Evolutionary conservation across 2,329 filamentous ascomycete species (phyloP).

Genomic region (Paecilomyces niveus): DNA sequence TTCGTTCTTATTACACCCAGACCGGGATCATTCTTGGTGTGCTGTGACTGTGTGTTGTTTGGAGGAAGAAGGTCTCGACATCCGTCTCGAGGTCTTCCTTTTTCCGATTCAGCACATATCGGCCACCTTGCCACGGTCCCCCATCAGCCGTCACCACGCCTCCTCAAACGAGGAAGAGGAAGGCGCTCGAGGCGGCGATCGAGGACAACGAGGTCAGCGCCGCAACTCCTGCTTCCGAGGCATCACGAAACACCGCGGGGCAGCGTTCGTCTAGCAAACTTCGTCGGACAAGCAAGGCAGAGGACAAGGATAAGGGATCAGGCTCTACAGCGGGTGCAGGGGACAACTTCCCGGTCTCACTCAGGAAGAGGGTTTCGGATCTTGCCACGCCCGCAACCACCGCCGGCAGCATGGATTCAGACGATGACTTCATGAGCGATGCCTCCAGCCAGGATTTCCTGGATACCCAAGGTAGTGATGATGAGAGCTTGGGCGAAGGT

Average conservation of each 20-base stretch:
- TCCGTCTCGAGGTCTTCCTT: slow-evolving; percentile 13
- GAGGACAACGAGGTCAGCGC: slow-evolving; percentile 20
- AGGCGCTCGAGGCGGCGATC: slow-evolving; percentile 43
- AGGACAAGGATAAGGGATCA: slow-evolving; percentile 6
- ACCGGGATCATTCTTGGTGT: slow-evolving; percentile 6
- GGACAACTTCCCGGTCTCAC: slow-evolving; percentile 7
- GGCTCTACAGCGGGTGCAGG: slow-evolving; percentile 7
- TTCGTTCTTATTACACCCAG: background rate
- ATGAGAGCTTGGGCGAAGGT: slow-evolving; percentile 46
- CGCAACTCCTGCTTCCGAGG: slow-evolving; percentile 18
- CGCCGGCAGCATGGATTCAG: slow-evolving; percentile 73
- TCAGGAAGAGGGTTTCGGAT: slow-evolving; percentile 22
- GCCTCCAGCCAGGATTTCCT: slow-evolving; percentile 69
- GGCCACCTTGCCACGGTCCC: slow-evolving; percentile 7
- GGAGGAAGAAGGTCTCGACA: slow-evolving; percentile 17
- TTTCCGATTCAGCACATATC: slow-evolving; percentile 15
- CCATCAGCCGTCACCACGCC: slow-evolving; percentile 41
- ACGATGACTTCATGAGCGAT: slow-evolving; percentile 86
- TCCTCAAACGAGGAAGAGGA: slow-evolving; percentile 47
- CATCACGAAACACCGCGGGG: slow-evolving; percentile 17
- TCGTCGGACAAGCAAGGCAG: slow-evolving; percentile 18
- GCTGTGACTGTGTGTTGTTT: slow-evolving; percentile 20
- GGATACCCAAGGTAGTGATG: slow-evolving; percentile 63
- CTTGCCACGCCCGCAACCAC: slow-evolving; percentile 37
- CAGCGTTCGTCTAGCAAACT: slow-evolving; percentile 16